phyloP scores from a whole-genome alignment of 1,139 yeast species.

The Lodderomyces jiufengensis region DNA sequence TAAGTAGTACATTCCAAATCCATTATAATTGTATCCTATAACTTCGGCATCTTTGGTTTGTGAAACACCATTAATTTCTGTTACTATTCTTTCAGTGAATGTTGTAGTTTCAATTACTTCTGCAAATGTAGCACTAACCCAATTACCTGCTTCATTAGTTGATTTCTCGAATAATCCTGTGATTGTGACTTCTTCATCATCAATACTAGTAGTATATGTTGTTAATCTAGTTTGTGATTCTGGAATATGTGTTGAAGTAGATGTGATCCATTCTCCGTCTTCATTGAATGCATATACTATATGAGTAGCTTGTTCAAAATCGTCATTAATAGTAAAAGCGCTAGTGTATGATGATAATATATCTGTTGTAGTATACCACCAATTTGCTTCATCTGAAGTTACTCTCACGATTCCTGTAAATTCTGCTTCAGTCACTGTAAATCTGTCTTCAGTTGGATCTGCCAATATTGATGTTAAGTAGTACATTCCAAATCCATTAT shows the following conservation, averaged over 20 bases:
- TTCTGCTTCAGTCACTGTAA: too few species aligned
- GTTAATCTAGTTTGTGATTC: neutral
- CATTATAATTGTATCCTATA: neutral
- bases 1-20: neutral
- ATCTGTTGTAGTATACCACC: slow-evolving; percentile 1
- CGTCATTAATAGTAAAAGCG: too few species aligned
- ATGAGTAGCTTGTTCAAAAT: too few species aligned
- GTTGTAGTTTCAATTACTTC: too few species aligned
- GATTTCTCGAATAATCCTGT: neutral
- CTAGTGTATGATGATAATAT: too few species aligned
- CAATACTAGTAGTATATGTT: neutral
- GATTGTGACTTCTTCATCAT: neutral
- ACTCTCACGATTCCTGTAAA: neutral
- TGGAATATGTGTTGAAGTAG: neutral
- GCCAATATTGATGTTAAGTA: too few species aligned
- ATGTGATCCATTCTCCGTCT: neutral
- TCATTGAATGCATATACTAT: too few species aligned
- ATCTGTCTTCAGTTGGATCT: too few species aligned
- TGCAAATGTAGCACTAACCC: too few species aligned
- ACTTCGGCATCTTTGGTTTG: slow-evolving; percentile 2
- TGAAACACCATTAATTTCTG: neutral
- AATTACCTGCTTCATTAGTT: neutral
- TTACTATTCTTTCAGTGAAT: slow-evolving; percentile 1
- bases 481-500: too few species aligned
- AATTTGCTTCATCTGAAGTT: slow-evolving; percentile 1